Evolutionary conservation across 2,329 filamentous ascomycete species (phyloP).

Genomic region (Huntiella savannae): DNA sequence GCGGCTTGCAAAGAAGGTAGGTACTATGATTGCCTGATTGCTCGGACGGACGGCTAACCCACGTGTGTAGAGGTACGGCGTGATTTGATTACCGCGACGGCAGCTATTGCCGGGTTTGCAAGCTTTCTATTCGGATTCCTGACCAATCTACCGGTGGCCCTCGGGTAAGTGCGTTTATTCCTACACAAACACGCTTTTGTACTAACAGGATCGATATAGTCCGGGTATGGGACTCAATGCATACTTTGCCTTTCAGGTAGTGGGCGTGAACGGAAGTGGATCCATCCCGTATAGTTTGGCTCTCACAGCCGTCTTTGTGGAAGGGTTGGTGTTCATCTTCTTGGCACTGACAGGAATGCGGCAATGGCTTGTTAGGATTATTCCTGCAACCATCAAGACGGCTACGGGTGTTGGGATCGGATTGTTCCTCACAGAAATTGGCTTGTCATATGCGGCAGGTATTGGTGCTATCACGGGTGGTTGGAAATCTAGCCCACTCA

Average conservation of each 20-base stretch:
- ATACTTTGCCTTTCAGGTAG: constrained; percentile 49
- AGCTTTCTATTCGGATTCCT: constrained; percentile 62
- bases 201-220: constrained; percentile 19
- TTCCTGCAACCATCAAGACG: constrained; percentile 45
- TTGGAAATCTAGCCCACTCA: constrained; percentile 43
- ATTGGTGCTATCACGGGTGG: constrained; percentile 67
- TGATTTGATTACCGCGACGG: constrained; percentile 66
- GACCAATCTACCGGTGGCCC: constrained; percentile 50
- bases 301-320: constrained; percentile 44
- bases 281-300: constrained; percentile 38
- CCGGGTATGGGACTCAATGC: constrained; percentile 51
- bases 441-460: constrained; percentile 58
- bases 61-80: constrained; percentile 36
- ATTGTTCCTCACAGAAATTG: constrained; percentile 43
- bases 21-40: constrained; percentile 10
- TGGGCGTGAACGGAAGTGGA: constrained; percentile 39
- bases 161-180: constrained; percentile 17
- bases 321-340: constrained; percentile 45
- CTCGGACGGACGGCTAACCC: not conserved
- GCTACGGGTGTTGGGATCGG: constrained; percentile 48
- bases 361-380: constrained; percentile 51
- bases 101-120: constrained; percentile 57
- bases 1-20: constrained; percentile 28
- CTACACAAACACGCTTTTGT: constrained; percentile 1
- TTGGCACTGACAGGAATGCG: constrained; percentile 49